A percentile compares a stretch with the other conserved stretches of the same genome.
Conservation (phyloP, 2,329 filamentous ascomycete species). For the Simplicillium sp. region DNA sequence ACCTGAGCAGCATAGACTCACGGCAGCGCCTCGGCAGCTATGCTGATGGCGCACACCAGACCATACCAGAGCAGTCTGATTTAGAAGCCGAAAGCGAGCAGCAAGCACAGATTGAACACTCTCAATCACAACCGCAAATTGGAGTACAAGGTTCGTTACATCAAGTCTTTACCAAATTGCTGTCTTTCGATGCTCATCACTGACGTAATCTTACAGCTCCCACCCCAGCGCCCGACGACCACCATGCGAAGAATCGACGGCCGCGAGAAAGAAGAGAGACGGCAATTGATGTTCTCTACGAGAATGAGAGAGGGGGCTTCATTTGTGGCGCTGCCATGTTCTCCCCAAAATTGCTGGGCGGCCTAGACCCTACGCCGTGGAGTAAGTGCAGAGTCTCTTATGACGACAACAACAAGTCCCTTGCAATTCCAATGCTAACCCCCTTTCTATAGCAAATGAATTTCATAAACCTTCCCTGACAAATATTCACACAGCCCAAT, state of each 20-base stretch:
- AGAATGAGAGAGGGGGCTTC: conserved; percentile 89
- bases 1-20: background rate
- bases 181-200: no score
- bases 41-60: background rate
- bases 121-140: conserved; percentile 19
- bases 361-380: conserved; percentile 81
- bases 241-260: conserved; percentile 24
- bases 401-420: background rate
- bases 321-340: conserved; percentile 87
- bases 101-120: conserved; percentile 8
- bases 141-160: conserved; percentile 19
- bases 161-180: background rate
- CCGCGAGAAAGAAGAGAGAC: conserved; percentile 33
- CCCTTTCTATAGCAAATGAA: conserved; percentile 47
- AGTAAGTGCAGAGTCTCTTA: conserved; percentile 25
- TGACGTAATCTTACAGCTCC: conserved; percentile 13
- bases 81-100: conserved; percentile 1
- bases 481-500: conserved; percentile 73
- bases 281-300: conserved; percentile 81
- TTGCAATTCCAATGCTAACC: background rate
- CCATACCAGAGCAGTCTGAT: conserved; percentile 3
- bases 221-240: conserved; percentile 14
- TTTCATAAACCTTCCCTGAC: conserved; percentile 52
- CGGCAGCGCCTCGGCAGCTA: background rate
- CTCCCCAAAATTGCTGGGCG: conserved; percentile 73